phyloP scores from a whole-genome alignment of 805 yeast species.

The Millerozyma miso region DNA sequence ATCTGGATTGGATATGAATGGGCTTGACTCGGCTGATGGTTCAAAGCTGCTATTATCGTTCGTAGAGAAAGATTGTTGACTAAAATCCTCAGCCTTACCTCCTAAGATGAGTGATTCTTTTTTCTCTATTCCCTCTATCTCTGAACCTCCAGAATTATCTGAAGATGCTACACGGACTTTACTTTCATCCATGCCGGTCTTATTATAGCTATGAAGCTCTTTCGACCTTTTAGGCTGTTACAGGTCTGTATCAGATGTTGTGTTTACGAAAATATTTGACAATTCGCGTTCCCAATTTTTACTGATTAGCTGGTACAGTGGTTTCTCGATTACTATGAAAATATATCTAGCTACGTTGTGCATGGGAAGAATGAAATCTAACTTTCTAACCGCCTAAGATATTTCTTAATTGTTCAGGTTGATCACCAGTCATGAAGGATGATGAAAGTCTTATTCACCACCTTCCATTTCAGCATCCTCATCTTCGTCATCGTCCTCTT shows the following conservation, averaged over 20 bases:
- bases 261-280: neutral
- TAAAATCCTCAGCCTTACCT: neutral
- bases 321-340: constrained; percentile 1
- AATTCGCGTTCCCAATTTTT: neutral
- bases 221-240: neutral
- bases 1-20: constrained; percentile 16
- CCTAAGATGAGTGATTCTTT: neutral
- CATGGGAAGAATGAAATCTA: too few relatives aligned
- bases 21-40: constrained; percentile 3
- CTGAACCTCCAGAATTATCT: neutral
- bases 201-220: neutral
- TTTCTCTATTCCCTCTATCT: neutral
- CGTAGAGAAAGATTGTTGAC: neutral
- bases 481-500: constrained; percentile 71
- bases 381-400: too few relatives aligned
- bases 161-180: neutral
- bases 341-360: too few relatives aligned
- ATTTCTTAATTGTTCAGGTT: too few relatives aligned
- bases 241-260: neutral
- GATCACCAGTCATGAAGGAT: too few relatives aligned
- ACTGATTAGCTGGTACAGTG: neutral
- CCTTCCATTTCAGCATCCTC: constrained; percentile 34
- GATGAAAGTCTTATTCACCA: too few relatives aligned
- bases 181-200: neutral
- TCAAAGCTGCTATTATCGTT: neutral